Percentiles rank a stretch among this genome's conserved stretches.
phyloP scores from a whole-genome alignment of 2,329 filamentous ascomycete genomes.

The Acarospora socialis region DNA sequence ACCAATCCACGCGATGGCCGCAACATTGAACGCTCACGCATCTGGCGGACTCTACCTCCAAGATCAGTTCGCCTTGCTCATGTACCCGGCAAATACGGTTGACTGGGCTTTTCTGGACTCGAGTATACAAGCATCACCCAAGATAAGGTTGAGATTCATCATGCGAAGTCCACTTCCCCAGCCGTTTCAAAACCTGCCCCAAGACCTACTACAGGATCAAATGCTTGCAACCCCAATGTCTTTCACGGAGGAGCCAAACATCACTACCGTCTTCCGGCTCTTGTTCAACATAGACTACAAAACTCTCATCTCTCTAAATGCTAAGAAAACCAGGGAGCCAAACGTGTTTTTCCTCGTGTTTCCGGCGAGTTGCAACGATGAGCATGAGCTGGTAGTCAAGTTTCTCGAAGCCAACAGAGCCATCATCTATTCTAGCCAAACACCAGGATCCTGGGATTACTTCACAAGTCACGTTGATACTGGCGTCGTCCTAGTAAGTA shows the following conservation, averaged over 20 bases:
- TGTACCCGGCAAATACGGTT: slow-evolving; percentile 7
- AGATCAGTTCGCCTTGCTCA: slow-evolving; percentile 5
- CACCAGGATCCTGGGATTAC: slow-evolving; percentile 10
- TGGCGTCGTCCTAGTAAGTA: slow-evolving; percentile 5
- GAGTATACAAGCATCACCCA: neutral
- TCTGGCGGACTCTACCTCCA: slow-evolving; percentile 7
- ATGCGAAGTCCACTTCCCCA: slow-evolving; percentile 6
- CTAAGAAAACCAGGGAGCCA: neutral
- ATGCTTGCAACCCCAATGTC: neutral
- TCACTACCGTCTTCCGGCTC: slow-evolving; percentile 9
- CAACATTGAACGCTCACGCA: slow-evolving; percentile 1
- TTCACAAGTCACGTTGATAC: slow-evolving; percentile 7
- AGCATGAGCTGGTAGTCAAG: slow-evolving; percentile 8
- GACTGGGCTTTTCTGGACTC: slow-evolving; percentile 10
- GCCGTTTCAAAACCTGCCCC: neutral
- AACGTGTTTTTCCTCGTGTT: slow-evolving; percentile 10
- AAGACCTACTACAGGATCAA: neutral
- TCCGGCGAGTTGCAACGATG: slow-evolving; percentile 4
- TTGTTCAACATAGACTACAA: slow-evolving; percentile 9
- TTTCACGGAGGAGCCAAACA: neutral
- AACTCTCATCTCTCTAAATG: slow-evolving; percentile 5
- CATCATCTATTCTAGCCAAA: slow-evolving; percentile 7
- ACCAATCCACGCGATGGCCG: neutral
- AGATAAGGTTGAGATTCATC: slow-evolving; percentile 6
- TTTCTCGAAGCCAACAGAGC: slow-evolving; percentile 9